Base-by-base conservation (phyloP, 1,139 yeast species). In the Pichia sp. region DNA sequence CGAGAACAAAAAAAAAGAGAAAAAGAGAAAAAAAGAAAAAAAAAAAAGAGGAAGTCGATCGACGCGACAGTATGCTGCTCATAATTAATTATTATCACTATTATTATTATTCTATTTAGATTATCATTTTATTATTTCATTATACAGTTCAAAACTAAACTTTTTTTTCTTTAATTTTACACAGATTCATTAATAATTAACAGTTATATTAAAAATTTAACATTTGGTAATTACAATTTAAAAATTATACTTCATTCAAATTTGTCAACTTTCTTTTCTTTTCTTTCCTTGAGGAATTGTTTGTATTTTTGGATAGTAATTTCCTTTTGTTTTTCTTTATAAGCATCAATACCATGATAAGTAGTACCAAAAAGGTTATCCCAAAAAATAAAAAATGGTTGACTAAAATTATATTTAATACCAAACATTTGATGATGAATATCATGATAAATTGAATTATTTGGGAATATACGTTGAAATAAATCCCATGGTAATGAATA, bases 401-500 rank as follows among this genome's bases (percentile, higher is more conserved):
- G 98, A n/a, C 95, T 82, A 60, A 82, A 92, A 68, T 92, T 92
- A 51, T 82, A 82, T 69, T 87, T 89, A 66, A 92, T 82, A 30
- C 98, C 98, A 76, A 94, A 92, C 56, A 79, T 79, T 69, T 92
- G 98, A 67, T 92, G 98, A 63, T 92, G 98, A 55, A 92, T 89
- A 66, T 92, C 98, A 62, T 92, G 98, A 64, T 89, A 92, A 34
- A 89, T 84, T 11, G 97, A 87, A 60, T 92, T 90, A 68, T 92
- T 92, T 51, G 97, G 97, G 74, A 92, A 92, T 16, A 90, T 47
- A 36, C 79, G 62, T 68, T 92, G 98, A 71, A 92, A 85, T 30
- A 90, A 80, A 63, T 92, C 98, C 63, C 69, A 85, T 20, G 97
- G 98, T 48, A 92, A 69, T 39, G 89, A 80, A 65, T 90, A 92